phyloP scores from a whole-genome alignment of 177 flowering plant genomes.

The Telopea speciosissima region DNA sequence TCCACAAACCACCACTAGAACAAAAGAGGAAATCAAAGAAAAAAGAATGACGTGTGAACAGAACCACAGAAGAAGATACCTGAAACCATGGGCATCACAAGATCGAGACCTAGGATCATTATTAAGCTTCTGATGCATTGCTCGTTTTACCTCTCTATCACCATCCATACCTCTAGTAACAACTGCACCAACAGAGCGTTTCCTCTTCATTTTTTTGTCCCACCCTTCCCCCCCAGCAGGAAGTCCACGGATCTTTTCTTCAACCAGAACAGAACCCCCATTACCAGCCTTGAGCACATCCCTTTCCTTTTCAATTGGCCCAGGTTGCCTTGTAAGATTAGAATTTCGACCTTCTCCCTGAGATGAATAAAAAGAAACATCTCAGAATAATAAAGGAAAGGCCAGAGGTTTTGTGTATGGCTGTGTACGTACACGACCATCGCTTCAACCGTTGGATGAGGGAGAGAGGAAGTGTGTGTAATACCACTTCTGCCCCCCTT shows the following conservation, averaged over 20 bases:
- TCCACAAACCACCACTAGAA: background rate
- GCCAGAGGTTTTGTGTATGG: too few species aligned
- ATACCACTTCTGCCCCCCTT: too few species aligned
- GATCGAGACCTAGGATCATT: conserved; percentile 48
- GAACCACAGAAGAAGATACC: conserved; percentile 32
- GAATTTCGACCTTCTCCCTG: conserved; percentile 62
- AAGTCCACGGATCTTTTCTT: conserved; percentile 70
- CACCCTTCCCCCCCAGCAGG: conserved; percentile 86
- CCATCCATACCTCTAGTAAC: conserved; percentile 45
- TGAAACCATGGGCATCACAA: conserved; percentile 50
- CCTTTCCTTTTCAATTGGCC: conserved; percentile 48
- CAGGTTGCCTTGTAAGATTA: conserved; percentile 40
- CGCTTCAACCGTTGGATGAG: too few species aligned
- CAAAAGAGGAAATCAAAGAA: background rate
- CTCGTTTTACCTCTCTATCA: conserved; percentile 55
- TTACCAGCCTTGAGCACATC: conserved; percentile 49
- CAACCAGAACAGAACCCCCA: conserved; percentile 46
- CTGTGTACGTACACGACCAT: too few species aligned
- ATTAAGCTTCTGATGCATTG: conserved; percentile 41
- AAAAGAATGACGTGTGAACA: background rate
- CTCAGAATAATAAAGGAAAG: background rate
- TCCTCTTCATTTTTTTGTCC: conserved; percentile 88
- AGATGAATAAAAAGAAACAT: conserved; percentile 5
- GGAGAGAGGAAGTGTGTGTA: too few species aligned
- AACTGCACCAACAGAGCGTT: conserved; percentile 65